These are phyloP conservation scores for Pezizomycotina sp. DNA, from an alignment of 2,329 filamentous ascomycete genomes.

Conservation along the genomic window DNA sequence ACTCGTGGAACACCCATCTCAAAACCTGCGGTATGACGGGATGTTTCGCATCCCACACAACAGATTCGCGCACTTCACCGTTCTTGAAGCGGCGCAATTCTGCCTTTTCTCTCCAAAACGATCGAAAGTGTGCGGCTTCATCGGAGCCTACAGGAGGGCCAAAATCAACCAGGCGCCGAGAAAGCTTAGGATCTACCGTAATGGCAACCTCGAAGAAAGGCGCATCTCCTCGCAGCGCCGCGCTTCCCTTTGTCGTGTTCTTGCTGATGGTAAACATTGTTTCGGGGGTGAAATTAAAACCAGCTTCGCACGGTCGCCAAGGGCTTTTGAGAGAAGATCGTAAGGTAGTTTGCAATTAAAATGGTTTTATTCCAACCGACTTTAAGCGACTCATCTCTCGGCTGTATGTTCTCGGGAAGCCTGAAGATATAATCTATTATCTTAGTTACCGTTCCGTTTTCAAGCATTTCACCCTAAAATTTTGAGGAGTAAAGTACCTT, in stretches of 20 bases:
- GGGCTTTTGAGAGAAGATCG: too few relatives aligned
- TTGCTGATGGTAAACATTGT: slow-evolving; percentile 9
- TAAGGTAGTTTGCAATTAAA: too few relatives aligned
- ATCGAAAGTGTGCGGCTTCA: slow-evolving; percentile 62
- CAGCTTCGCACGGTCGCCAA: too few relatives aligned
- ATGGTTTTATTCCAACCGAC: too few relatives aligned
- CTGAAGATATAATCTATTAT: too few relatives aligned
- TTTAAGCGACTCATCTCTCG: too few relatives aligned
- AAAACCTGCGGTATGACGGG: slow-evolving; percentile 68
- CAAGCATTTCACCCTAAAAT: too few relatives aligned
- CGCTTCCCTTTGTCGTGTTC: slow-evolving; percentile 6
- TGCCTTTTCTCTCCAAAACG: slow-evolving; percentile 88
- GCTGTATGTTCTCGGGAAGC: too few relatives aligned
- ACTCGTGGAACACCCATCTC: slow-evolving; percentile 50
- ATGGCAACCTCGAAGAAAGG: slow-evolving; percentile 3
- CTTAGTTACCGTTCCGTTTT: too few relatives aligned
- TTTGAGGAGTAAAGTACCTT: too few relatives aligned
- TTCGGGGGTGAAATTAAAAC: too few relatives aligned
- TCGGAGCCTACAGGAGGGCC: slow-evolving; percentile 71
- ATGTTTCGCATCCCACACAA: slow-evolving; percentile 56
- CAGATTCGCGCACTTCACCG: slow-evolving; percentile 78
- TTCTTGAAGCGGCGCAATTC: slow-evolving; percentile 91
- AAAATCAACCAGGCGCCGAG: slow-evolving; percentile 62
- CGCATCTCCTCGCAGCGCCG: too few relatives aligned
- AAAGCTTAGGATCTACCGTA: slow-evolving; percentile 23